Conservation (phyloP, 106 monocot genomes). For the Dioscorea zingiberensis region DNA sequence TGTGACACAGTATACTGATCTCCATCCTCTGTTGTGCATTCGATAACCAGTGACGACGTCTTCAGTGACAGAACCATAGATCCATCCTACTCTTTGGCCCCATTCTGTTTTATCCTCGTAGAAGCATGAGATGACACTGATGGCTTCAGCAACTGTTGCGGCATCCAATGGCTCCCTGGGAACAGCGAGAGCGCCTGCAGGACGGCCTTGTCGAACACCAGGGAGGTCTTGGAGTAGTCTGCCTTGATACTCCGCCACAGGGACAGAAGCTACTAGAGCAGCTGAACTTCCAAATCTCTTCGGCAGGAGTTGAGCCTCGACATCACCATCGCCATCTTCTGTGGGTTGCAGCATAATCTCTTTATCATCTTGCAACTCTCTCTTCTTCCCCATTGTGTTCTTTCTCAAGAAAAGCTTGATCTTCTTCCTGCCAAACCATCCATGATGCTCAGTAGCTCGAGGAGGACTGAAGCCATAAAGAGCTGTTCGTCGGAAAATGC, state of each 20-base stretch:
- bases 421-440: slow-evolving; percentile 89
- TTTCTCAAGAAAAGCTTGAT: slow-evolving; percentile 57
- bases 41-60: slow-evolving; percentile 97
- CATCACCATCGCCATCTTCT: slow-evolving; percentile 23
- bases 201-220: slow-evolving; percentile 48
- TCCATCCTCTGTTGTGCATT: slow-evolving; percentile 98
- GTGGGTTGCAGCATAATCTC: slow-evolving; percentile 24
- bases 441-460: slow-evolving; percentile 73
- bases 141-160: slow-evolving; percentile 82
- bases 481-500: slow-evolving; percentile 84
- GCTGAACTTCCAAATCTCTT: slow-evolving; percentile 73
- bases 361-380: slow-evolving; percentile 20
- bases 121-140: slow-evolving; percentile 85
- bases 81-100: slow-evolving; percentile 88
- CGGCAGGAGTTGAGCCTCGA: slow-evolving; percentile 51
- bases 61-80: slow-evolving; percentile 94
- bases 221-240: slow-evolving; percentile 76
- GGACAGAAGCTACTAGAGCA: slow-evolving; percentile 61
- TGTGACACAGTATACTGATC: slow-evolving; percentile 88
- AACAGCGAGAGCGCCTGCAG: slow-evolving; percentile 62
- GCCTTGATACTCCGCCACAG: slow-evolving; percentile 89
- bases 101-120: slow-evolving; percentile 95
- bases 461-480: slow-evolving; percentile 88
- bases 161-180: slow-evolving; percentile 90
- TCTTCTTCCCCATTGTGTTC: slow-evolving; percentile 76